Evolutionary conservation across 768 basidiomycete genomes (phyloP).

Genomic region (Phallus indusiatus): DNA sequence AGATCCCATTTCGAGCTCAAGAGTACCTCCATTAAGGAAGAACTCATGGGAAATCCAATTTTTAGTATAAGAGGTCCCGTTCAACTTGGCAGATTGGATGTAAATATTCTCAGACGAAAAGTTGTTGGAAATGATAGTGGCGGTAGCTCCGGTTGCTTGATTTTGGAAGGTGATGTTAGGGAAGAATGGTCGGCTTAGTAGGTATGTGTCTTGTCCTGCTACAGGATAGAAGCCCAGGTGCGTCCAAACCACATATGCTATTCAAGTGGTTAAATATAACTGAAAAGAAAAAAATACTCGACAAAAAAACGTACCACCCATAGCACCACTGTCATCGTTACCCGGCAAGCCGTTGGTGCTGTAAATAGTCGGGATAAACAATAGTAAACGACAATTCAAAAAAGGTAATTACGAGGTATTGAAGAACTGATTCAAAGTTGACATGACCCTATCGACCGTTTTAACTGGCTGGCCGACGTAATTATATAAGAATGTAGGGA

Average conservation of each 20-base stretch:
- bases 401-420: neutral
- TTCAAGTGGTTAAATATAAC: neutral
- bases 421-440: slow-evolving; percentile 5
- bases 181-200: slow-evolving; percentile 14
- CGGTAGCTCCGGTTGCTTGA: slow-evolving; percentile 6
- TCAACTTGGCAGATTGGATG: slow-evolving; percentile 13
- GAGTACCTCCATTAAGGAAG: slow-evolving; percentile 11
- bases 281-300: neutral
- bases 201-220: slow-evolving; percentile 12
- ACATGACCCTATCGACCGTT: slow-evolving; percentile 14
- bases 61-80: slow-evolving; percentile 11
- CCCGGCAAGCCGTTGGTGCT: slow-evolving; percentile 12
- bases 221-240: slow-evolving; percentile 14
- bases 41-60: slow-evolving; percentile 13
- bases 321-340: slow-evolving; percentile 13
- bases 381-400: neutral
- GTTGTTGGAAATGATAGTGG: slow-evolving; percentile 9
- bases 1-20: slow-evolving; percentile 13
- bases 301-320: slow-evolving; percentile 1
- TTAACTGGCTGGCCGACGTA: slow-evolving; percentile 14
- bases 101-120: slow-evolving; percentile 15
- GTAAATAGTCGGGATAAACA: neutral
- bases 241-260: slow-evolving; percentile 12
- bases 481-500: slow-evolving; percentile 13
- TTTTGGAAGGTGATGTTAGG: slow-evolving; percentile 10